These are phyloP conservation scores for Pythium aphanidermatum DNA, from an alignment of 352 stramenopile genomes.

Conservation along the genomic window DNA sequence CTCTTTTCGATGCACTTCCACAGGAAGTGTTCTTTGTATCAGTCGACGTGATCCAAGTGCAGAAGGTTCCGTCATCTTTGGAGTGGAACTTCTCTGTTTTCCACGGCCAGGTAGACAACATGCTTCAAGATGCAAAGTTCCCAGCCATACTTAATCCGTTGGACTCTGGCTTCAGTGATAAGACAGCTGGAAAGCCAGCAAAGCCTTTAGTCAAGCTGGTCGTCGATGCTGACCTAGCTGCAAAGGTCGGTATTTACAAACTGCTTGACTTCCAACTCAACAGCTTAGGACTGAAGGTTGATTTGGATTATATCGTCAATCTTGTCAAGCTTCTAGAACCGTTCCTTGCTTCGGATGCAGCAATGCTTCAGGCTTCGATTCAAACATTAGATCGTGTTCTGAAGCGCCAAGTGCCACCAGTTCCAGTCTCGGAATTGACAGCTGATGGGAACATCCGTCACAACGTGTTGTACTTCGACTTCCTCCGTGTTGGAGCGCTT, in stretches of 20 bases:
- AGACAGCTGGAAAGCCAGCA: constrained; percentile 44
- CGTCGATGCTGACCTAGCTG: constrained; percentile 67
- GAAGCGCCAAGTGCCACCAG: constrained; percentile 45
- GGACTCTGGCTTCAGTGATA: constrained; percentile 75
- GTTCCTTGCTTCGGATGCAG: constrained; percentile 66
- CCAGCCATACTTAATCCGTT: constrained; percentile 80
- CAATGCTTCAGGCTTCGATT: constrained; percentile 47
- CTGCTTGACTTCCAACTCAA: constrained; percentile 67
- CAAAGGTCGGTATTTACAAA: constrained; percentile 79
- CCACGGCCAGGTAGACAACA: constrained; percentile 82
- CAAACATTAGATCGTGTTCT: constrained; percentile 58
- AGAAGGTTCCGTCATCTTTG: constrained; percentile 63
- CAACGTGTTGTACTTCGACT: constrained; percentile 79
- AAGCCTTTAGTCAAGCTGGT: constrained; percentile 66
- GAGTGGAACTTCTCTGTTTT: constrained; percentile 75
- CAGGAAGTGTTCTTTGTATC: constrained; percentile 84
- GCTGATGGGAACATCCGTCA: constrained; percentile 63
- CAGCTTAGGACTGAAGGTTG: constrained; percentile 69
- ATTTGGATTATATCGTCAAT: constrained; percentile 83
- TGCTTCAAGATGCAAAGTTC: constrained; percentile 75
- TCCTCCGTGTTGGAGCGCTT: constrained; percentile 66
- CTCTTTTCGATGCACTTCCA: constrained; percentile 65
- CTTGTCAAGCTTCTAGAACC: constrained; percentile 77
- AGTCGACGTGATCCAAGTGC: constrained; percentile 66
- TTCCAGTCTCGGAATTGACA: constrained; percentile 49